Evolutionary conservation across 192 early-diverging fungal species (phyloP), one percentile per base, ranked within the genome.

Genomic region (Entomortierella lignicola): DNA sequence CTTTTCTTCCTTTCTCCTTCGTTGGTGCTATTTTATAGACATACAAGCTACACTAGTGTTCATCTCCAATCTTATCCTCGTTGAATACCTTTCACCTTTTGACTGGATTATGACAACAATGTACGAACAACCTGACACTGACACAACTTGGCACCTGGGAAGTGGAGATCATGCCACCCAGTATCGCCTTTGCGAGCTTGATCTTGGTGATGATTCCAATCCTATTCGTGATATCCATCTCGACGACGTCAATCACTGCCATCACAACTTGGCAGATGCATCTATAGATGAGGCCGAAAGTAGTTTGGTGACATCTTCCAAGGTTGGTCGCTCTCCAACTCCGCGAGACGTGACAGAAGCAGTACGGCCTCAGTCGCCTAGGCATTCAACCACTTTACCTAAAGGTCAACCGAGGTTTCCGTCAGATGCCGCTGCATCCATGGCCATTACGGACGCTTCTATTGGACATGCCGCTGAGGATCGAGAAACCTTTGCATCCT

Each of bases 161-260:
- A 34, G 23, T 2, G 37, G 42, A 42, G 37, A 59, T 18, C 1
- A 18, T 39, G 15, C 26, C 25, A 39, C 20, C 20, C n/a, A 42
- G 21, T 42, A 39, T 18, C 57, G 25, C 29, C 39, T 39, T 26
- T 34, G 30, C n/a, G 57, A 59, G n/a, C 57, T 59, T 21, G 57
- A 59, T 59, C 57, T 59, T 10, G 8, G 11, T 42, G 34, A 59
- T 43, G 37, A 17, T 4, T 20, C 23, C 42, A 25, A 59, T 42
- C 39, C 39, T 59, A 59, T 59, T 25, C 39, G 39, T 25, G 23
- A 59, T n/a, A 23, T 20, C 21, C 57, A 34, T 25, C 15, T 59
- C 29, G 39, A 43, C 5, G 39, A 59, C 34, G 25, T 8, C 57
- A 25, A n/a, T 26, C 21, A 30, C 29, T 42, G 15, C 20, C 25